Conservation (phyloP, 2,329 filamentous ascomycete genomes). For the Aureobasidium sp. region DNA sequence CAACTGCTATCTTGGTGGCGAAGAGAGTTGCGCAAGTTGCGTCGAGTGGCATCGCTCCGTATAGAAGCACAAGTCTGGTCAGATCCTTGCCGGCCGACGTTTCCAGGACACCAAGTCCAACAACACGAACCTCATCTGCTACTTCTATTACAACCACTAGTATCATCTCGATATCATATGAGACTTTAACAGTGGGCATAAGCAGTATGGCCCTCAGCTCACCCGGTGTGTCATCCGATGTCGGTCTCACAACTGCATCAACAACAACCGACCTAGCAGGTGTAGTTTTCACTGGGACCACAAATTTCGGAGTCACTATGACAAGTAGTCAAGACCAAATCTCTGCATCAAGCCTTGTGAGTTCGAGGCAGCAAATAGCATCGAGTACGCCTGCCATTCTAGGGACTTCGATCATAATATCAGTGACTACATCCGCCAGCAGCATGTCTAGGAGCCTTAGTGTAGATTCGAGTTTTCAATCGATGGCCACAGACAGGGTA, state of each 20-base stretch:
- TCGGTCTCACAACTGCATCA: not conserved
- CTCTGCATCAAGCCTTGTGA: not conserved
- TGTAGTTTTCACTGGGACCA: not conserved
- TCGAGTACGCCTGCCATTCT: not conserved
- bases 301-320: not conserved
- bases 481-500: not conserved
- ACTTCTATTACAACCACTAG: not conserved
- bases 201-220: not conserved
- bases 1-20: not conserved
- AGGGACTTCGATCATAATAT: not conserved
- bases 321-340: not conserved
- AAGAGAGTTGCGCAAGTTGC: not conserved
- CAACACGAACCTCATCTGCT: not conserved
- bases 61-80: slow-evolving; percentile 4
- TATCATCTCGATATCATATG: no score
- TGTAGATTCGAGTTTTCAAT: not conserved
- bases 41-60: not conserved
- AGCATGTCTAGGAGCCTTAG: not conserved
- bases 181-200: not conserved
- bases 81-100: not conserved
- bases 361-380: not conserved
- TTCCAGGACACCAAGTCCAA: not conserved
- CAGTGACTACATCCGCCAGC: not conserved
- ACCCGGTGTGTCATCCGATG: not conserved
- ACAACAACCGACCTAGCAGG: not conserved